Evolutionary conservation across 1,284 basidiomycete genomes (phyloP).

Genomic region (Chondrostereum purpureum): DNA sequence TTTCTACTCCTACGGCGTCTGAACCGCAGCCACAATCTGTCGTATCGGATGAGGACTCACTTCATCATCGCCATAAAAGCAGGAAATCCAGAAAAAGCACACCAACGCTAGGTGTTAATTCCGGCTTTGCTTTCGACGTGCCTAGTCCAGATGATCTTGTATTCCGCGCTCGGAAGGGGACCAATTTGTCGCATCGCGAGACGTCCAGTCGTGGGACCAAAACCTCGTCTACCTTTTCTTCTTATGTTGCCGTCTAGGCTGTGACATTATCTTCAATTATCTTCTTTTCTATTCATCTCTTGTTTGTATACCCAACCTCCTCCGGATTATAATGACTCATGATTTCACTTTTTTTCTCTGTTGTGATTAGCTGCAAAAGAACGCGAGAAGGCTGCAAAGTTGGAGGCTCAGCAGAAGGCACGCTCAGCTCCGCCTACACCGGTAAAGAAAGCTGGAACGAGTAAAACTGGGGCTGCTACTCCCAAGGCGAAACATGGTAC

Average conservation of each 20-base stretch:
- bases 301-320: conserved; percentile 25
- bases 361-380: conserved; percentile 65
- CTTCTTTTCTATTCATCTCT: conserved; percentile 28
- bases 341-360: conserved; percentile 24
- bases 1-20: not conserved
- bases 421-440: conserved; percentile 39
- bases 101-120: conserved; percentile 24
- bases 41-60: not conserved
- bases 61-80: conserved; percentile 3
- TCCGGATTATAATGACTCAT: conserved; percentile 1
- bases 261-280: conserved; percentile 19
- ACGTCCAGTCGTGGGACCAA: conserved; percentile 19
- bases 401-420: conserved; percentile 38
- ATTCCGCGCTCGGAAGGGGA: conserved; percentile 71
- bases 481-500: conserved; percentile 29
- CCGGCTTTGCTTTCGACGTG: conserved; percentile 62
- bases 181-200: conserved; percentile 42
- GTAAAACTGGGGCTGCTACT: no score
- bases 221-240: conserved; percentile 21
- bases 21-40: conserved; percentile 1
- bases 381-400: conserved; percentile 65
- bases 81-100: conserved; percentile 21
- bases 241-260: conserved; percentile 21
- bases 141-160: conserved; percentile 89
- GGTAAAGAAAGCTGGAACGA: no score